phyloP scores from a whole-genome alignment of 2,329 filamentous ascomycete genomes.

The Tolypocladium tropicale region DNA sequence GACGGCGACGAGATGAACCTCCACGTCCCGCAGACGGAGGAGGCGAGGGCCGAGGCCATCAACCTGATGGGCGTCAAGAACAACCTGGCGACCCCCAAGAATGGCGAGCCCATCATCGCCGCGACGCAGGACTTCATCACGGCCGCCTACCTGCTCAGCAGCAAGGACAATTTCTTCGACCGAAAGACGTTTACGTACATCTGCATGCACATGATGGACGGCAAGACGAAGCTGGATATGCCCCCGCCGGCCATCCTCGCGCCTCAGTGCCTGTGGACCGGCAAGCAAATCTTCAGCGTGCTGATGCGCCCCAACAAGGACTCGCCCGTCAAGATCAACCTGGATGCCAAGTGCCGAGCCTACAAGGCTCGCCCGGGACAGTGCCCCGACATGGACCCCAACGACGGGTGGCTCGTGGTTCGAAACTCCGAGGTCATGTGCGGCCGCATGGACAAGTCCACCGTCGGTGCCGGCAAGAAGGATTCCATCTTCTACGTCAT shows the following conservation, averaged over 20 bases:
- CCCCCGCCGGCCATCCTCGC: conserved; percentile 81
- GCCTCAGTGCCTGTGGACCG: conserved; percentile 84
- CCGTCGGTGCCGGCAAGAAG: conserved; percentile 94
- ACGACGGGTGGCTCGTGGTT: conserved; percentile 85
- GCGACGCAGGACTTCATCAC: conserved; percentile 99
- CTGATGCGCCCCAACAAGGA: conserved; percentile 80
- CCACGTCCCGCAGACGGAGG: conserved; percentile 95
- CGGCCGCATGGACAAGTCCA: conserved; percentile 94
- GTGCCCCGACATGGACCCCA: conserved; percentile 64
- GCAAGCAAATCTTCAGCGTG: conserved; percentile 91
- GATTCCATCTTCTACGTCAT: conserved; percentile 97
- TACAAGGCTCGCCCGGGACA: conserved; percentile 53
- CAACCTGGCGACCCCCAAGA: conserved; percentile 91
- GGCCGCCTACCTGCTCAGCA: conserved; percentile 80
- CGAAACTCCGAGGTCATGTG: conserved; percentile 98
- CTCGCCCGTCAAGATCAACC: conserved; percentile 76
- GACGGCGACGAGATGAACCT: conserved; percentile 99
- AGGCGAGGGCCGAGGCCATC: conserved; percentile 88
- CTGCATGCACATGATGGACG: conserved; percentile 88
- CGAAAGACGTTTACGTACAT: conserved; percentile 81
- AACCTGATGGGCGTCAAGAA: conserved; percentile 97
- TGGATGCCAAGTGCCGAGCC: conserved; percentile 85
- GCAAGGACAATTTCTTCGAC: conserved; percentile 89
- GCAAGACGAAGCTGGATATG: conserved; percentile 66
- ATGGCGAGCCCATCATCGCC: conserved; percentile 94